These are phyloP conservation scores for Pyrus pyrifolia DNA, from an alignment of 306 rosid genomes.

Conservation along the genomic window DNA sequence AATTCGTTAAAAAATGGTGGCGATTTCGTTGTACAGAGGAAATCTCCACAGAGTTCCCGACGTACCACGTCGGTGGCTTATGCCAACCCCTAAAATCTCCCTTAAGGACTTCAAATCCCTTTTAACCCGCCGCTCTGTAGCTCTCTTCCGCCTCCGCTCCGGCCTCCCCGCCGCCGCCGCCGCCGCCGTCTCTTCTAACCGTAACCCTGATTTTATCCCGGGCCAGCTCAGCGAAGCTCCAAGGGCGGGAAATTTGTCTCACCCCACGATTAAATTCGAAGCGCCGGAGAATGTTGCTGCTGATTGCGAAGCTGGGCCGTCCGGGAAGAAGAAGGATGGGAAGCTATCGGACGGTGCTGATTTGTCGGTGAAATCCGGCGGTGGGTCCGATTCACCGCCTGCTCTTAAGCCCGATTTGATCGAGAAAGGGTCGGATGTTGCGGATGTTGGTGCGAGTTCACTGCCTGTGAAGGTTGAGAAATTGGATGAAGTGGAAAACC, in stretches of 20 bases:
- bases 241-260: constrained; percentile 5
- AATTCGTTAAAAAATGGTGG: constrained; percentile 42
- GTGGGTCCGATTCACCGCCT: constrained; percentile 22
- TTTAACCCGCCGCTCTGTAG: constrained; percentile 63
- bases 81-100: constrained; percentile 70
- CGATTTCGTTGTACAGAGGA: constrained; percentile 90
- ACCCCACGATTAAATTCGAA: constrained; percentile 9
- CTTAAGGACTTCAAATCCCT: constrained; percentile 68
- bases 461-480: constrained; percentile 17
- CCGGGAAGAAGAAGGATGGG: constrained; percentile 23
- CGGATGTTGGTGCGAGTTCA: constrained; percentile 16
- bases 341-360: constrained; percentile 17
- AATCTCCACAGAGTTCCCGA: constrained; percentile 81
- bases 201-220: constrained; percentile 15
- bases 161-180: constrained; percentile 15
- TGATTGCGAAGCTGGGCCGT: constrained; percentile 43
- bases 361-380: constrained; percentile 24
- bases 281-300: constrained; percentile 8
- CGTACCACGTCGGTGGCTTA: constrained; percentile 77
- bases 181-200: constrained; percentile 20
- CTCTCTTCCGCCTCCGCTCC: constrained; percentile 49
- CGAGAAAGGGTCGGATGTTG: constrained; percentile 32
- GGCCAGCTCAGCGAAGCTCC: constrained; percentile 13
- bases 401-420: constrained; percentile 7
- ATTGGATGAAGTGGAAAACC: constrained; percentile 28